These are phyloP conservation scores for Pseudogymnoascus sp. DNA, from an alignment of 2,329 filamentous ascomycete genomes.

Conservation along the genomic window DNA sequence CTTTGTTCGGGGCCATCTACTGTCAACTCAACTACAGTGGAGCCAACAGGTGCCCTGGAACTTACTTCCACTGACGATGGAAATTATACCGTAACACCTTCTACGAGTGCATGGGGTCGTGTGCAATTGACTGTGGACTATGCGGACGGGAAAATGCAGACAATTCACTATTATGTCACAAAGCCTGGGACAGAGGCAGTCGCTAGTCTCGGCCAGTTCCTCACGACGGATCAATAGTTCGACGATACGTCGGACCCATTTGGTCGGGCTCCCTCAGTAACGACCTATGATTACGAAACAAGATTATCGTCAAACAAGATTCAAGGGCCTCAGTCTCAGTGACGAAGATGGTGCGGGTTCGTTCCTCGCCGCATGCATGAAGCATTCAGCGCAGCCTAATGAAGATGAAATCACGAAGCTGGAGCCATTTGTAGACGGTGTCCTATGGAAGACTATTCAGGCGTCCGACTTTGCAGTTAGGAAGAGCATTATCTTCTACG, in stretches of 20 bases:
- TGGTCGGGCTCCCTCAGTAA: constrained; percentile 43
- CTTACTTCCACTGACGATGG: constrained; percentile 24
- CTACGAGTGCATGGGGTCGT: constrained; percentile 39
- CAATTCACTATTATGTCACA: constrained; percentile 48
- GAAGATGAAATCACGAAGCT: constrained; percentile 41
- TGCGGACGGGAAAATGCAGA: constrained; percentile 38
- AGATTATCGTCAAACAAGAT: constrained; percentile 36
- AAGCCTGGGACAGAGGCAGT: constrained; percentile 38
- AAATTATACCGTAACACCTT: constrained; percentile 37
- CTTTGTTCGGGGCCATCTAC: constrained; percentile 33
- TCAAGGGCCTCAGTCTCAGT: constrained; percentile 46
- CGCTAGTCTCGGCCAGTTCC: constrained; percentile 40
- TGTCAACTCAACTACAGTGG: constrained; percentile 33
- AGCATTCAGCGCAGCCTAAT: constrained; percentile 43
- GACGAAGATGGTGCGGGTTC: constrained; percentile 51
- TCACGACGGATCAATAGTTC: constrained; percentile 46
- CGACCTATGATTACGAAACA: constrained; percentile 47
- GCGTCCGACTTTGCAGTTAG: constrained; percentile 38
- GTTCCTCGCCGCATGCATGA: constrained; percentile 46
- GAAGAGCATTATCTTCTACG: constrained; percentile 50
- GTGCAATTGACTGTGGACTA: constrained; percentile 40
- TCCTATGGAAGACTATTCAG: constrained; percentile 43
- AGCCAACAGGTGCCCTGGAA: constrained; percentile 31
- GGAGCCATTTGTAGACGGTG: constrained; percentile 44
- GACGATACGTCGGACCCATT: constrained; percentile 45